Conservation (phyloP, 805 yeast genomes). For the Candida ponderosae region DNA sequence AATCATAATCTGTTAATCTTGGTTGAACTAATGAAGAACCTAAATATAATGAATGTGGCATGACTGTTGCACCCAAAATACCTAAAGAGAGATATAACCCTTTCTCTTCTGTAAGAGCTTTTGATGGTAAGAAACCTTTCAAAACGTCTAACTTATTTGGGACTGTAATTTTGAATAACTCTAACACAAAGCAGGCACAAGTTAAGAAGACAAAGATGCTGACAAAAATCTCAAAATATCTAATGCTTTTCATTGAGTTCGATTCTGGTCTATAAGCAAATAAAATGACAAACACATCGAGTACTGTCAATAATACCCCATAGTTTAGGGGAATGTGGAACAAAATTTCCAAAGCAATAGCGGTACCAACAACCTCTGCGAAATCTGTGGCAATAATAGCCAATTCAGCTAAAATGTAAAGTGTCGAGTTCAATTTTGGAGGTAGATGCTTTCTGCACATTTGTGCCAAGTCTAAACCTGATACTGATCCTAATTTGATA, state of each 20-base stretch:
- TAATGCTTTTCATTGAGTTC: constrained; percentile 65
- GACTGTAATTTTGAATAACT: constrained; percentile 51
- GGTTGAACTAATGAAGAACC: constrained; percentile 89
- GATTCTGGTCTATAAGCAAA: constrained; percentile 71
- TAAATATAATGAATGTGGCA: constrained; percentile 84
- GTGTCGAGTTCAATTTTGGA: constrained; percentile 42
- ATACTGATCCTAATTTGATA: constrained; percentile 69
- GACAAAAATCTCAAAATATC: constrained; percentile 75
- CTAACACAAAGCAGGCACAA: constrained; percentile 66
- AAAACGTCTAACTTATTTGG: constrained; percentile 45
- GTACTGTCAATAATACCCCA: constrained; percentile 74
- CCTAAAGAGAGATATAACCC: constrained; percentile 77
- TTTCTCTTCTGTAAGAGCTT: constrained; percentile 49
- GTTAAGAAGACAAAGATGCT: constrained; percentile 64
- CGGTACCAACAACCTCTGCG: constrained; percentile 93
- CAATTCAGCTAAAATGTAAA: constrained; percentile 70
- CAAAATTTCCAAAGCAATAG: constrained; percentile 72
- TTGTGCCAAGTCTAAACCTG: constrained; percentile 74
- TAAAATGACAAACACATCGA: constrained; percentile 73
- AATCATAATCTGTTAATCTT: constrained; percentile 68
- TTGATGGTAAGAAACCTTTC: constrained; percentile 66
- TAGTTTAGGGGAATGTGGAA: constrained; percentile 63
- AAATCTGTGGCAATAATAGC: constrained; percentile 90
- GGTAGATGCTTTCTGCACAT: constrained; percentile 66
- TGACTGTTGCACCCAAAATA: constrained; percentile 87